Evolutionary conservation across 2,329 filamentous ascomycete species (phyloP), one percentile per base, ranked within the genome.

Genomic region (Exophiala phaeomuriformis): DNA sequence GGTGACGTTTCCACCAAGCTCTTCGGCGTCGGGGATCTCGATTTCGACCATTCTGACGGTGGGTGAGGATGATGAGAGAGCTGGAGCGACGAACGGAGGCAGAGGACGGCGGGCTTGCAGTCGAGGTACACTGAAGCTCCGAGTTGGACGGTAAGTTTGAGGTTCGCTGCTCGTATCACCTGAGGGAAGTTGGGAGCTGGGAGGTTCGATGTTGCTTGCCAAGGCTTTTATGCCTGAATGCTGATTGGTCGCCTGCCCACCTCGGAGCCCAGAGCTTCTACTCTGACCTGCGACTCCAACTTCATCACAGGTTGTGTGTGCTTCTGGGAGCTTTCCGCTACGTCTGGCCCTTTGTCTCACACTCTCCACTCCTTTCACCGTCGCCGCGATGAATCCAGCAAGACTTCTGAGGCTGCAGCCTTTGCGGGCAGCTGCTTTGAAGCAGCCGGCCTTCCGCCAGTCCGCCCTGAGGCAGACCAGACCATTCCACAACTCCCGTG

Each of bases 31-130:
- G 56, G 67, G 68, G 63, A 72, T 69, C 62, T 73, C 72, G 67
- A 75, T 75, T 77, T 94, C 88, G 73, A 90, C 86, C 91, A 98
- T 98, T 67, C 77, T 90, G 81, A 75, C 75, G 67, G 61, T 62
- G 60, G 19, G 58, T 56, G 53, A 49, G 58, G 65, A 63, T 69
- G 64, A 66, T 68, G 68, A 19, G 64, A 66, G 66, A 61, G 57
- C 61, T 60, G 58, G 58, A 62, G 52, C 43, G 40, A 37, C 40
- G 46, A 28, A n/a, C 52, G 60, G 54, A 62, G 63, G 63, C 59
- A 61, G 55, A 60, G 49, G 36, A 36, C 42, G 10, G 39, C 7
- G 28, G 39, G n/a, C 39, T 41, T 27, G 39, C 43, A 36, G 36
- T 39, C n/a, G 37, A 35, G 29, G 50, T 31, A 28, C 9, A 36